These are phyloP conservation scores for Penicillium sp. DNA, from an alignment of 2,329 filamentous ascomycete species.

Conservation along the genomic window DNA sequence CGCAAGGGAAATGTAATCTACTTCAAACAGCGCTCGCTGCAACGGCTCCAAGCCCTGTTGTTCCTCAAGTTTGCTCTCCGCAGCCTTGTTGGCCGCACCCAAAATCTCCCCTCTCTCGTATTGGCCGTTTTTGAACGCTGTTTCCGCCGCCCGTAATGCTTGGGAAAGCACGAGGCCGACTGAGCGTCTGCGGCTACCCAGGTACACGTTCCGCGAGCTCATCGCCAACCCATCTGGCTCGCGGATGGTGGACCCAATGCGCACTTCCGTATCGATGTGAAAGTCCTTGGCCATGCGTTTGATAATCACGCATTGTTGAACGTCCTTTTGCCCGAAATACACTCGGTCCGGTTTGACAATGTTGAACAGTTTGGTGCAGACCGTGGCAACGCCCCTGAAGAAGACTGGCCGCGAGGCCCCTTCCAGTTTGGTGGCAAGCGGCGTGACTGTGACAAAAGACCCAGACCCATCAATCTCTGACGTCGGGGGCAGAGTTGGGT, in stretches of 20 bases:
- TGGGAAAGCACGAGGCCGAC: conserved; percentile 69
- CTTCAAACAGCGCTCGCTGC: conserved; percentile 68
- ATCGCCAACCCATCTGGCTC: conserved; percentile 81
- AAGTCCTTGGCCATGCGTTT: conserved; percentile 84
- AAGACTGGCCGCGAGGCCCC: conserved; percentile 85
- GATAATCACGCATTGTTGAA: conserved; percentile 92
- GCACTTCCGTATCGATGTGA: conserved; percentile 69
- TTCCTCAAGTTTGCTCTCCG: conserved; percentile 52
- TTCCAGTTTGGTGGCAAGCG: conserved; percentile 75
- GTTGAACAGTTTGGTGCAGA: conserved; percentile 92
- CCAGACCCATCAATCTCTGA: conserved; percentile 71
- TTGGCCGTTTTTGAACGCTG: conserved; percentile 55
- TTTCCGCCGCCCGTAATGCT: conserved; percentile 68
- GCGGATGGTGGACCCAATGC: conserved; percentile 69
- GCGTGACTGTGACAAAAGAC: conserved; percentile 87
- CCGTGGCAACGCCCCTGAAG: conserved; percentile 91
- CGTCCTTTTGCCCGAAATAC: conserved; percentile 96
- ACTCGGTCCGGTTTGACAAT: conserved; percentile 72
- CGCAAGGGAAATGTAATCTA: conserved; percentile 89
- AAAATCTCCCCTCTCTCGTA: conserved; percentile 64
- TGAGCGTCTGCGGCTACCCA: conserved; percentile 68
- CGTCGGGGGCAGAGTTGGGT: conserved; percentile 73
- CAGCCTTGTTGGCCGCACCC: conserved; percentile 62
- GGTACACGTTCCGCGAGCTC: conserved; percentile 90
- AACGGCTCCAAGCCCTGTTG: conserved; percentile 59